Evolutionary conservation across 495 filamentous ascomycete genomes (phyloP).

Genomic region (Penicillium crystallinum): DNA sequence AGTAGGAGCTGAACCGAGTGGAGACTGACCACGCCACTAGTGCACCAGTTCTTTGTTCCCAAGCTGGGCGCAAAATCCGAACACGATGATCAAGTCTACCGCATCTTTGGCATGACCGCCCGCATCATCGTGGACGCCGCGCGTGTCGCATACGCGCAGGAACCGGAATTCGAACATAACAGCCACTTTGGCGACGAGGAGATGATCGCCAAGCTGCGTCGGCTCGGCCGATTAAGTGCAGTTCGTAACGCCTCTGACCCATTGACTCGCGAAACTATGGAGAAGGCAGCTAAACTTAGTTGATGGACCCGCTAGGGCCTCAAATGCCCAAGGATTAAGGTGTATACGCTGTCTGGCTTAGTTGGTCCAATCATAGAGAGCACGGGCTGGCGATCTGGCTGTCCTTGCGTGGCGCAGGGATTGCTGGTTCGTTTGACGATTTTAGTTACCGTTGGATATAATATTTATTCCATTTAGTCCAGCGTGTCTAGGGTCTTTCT

Average conservation of each 20-base stretch:
- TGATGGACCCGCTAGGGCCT: background rate
- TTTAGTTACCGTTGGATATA: background rate
- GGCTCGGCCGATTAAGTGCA: conserved; percentile 56
- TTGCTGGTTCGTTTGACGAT: conserved; percentile 7
- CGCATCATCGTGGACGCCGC: conserved; percentile 83
- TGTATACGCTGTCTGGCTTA: background rate
- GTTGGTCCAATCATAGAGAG: conserved; percentile 3
- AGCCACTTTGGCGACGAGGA: conserved; percentile 74
- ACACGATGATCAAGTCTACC: conserved; percentile 50
- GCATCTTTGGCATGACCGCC: conserved; percentile 91
- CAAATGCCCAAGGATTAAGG: background rate
- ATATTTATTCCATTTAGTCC: no score
- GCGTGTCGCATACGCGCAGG: conserved; percentile 69
- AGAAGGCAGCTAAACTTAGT: conserved; percentile 51
- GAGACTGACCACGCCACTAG: conserved; percentile 20
- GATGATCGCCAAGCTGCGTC: conserved; percentile 58
- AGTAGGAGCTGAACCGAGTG: background rate
- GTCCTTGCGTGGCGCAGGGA: conserved; percentile 9
- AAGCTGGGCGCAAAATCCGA: conserved; percentile 1
- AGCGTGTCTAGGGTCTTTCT: no score
- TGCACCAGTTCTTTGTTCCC: conserved; percentile 84
- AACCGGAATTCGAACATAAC: conserved; percentile 83
- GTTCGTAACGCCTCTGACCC: conserved; percentile 41
- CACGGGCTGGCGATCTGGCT: conserved; percentile 4
- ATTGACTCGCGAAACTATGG: conserved; percentile 54